Conservation (phyloP, 176 grass and related monocot genomes). For the Cenchrus americanus region DNA sequence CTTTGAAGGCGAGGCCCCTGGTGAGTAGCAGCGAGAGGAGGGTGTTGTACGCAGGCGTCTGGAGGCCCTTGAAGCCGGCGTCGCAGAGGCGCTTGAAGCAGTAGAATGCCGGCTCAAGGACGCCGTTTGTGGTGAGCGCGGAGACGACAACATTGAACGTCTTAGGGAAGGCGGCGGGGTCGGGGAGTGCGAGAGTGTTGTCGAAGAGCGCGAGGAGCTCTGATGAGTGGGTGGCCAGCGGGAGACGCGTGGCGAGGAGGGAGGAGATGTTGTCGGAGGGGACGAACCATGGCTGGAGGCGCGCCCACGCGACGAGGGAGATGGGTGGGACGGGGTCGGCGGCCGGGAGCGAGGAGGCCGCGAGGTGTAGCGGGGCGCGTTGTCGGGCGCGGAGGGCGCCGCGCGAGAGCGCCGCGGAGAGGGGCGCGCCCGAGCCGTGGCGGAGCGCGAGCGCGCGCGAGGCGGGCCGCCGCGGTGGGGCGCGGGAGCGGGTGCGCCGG, state of each 20-base stretch:
- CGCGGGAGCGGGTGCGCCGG: conserved; percentile 76
- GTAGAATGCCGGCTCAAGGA: conserved; percentile 78
- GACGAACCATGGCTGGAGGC: conserved; percentile 70
- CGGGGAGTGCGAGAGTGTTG: conserved; percentile 60
- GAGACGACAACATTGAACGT: conserved; percentile 66
- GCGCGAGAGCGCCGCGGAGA: conserved; percentile 72
- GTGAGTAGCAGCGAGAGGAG: conserved; percentile 80
- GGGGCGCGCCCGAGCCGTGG: conserved; percentile 68
- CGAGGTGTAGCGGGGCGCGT: conserved; percentile 58
- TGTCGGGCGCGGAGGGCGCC: conserved; percentile 73
- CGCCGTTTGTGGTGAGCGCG: conserved; percentile 52
- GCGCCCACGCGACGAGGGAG: conserved; percentile 83
- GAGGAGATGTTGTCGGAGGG: conserved; percentile 54
- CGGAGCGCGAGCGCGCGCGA: conserved; percentile 77
- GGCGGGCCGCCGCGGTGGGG: conserved; percentile 66
- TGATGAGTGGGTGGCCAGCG: conserved; percentile 53
- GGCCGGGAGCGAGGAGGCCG: conserved; percentile 69
- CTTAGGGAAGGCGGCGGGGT: conserved; percentile 59
- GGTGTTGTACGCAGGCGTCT: conserved; percentile 71
- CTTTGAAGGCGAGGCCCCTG: conserved; percentile 86
- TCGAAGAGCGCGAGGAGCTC: conserved; percentile 66
- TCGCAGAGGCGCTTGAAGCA: conserved; percentile 94
- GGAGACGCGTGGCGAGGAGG: conserved; percentile 51
- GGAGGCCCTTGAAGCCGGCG: conserved; percentile 48
- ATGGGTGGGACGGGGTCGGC: conserved; percentile 81